phyloP scores from a whole-genome alignment of 805 yeast species.

The Candida vartiovaarae region DNA sequence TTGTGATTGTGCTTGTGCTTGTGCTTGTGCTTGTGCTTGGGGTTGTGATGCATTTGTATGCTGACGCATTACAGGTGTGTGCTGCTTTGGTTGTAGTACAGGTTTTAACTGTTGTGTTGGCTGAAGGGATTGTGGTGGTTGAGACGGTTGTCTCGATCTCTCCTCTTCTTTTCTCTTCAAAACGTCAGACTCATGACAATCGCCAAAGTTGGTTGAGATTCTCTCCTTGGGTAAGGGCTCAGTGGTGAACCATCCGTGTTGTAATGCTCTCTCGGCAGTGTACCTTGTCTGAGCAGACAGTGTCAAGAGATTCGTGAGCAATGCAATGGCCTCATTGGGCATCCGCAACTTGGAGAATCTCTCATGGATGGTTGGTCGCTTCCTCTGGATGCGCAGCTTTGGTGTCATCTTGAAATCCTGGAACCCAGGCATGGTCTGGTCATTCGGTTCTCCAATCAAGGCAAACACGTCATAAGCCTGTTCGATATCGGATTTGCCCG shows the following conservation, averaged over 20 bases:
- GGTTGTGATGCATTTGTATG: neutral
- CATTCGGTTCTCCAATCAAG: slow-evolving; percentile 73
- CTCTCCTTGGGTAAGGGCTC: slow-evolving; percentile 68
- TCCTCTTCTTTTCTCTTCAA: slow-evolving; percentile 24
- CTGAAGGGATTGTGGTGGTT: neutral
- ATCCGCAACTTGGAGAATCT: slow-evolving; percentile 38
- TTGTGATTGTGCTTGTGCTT: neutral
- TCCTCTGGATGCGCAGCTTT: slow-evolving; percentile 1
- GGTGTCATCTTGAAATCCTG: slow-evolving; percentile 11
- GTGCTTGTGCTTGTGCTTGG: neutral
- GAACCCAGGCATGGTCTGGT: slow-evolving; percentile 34
- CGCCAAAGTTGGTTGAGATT: slow-evolving; percentile 45
- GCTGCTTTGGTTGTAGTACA: neutral
- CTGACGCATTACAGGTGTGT: neutral
- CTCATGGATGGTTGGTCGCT: slow-evolving; percentile 36
- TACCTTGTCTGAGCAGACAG: slow-evolving; percentile 68
- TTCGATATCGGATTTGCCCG: slow-evolving; percentile 79
- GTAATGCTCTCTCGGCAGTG: slow-evolving; percentile 74
- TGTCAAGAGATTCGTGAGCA: slow-evolving; percentile 55
- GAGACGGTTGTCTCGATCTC: neutral
- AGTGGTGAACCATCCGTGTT: slow-evolving; percentile 53
- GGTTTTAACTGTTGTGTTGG: neutral
- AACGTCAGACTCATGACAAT: slow-evolving; percentile 84
- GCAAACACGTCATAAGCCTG: slow-evolving; percentile 80
- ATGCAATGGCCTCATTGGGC: slow-evolving; percentile 35